phyloP scores from a whole-genome alignment of 2,329 filamentous ascomycete genomes.

The Aaosphaeria pasadenensis region DNA sequence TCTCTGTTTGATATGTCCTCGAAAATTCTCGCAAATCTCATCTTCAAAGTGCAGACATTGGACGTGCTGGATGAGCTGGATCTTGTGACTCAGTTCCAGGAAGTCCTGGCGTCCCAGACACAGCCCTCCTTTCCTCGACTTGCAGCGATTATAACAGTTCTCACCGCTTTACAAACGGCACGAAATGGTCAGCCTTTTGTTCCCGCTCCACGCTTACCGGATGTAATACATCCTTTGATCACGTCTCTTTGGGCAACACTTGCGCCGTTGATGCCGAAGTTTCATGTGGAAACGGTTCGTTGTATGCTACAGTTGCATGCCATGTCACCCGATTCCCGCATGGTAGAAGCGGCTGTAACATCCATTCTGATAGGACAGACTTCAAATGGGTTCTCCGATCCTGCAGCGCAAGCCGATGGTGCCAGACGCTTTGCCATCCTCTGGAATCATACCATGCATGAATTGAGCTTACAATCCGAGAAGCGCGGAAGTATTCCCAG shows the following conservation, averaged over 20 bases:
- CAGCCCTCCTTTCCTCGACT: conserved; percentile 21
- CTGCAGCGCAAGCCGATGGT: conserved; percentile 46
- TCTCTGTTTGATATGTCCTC: conserved; percentile 27
- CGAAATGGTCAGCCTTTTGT: conserved; percentile 24
- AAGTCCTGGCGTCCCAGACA: conserved; percentile 11
- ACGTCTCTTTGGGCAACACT: conserved; percentile 75
- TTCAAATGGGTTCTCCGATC: background rate
- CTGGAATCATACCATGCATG: conserved; percentile 70
- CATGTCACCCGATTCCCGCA: conserved; percentile 63
- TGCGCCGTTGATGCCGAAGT: conserved; percentile 80
- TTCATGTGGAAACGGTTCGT: conserved; percentile 88
- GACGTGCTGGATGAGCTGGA: conserved; percentile 23
- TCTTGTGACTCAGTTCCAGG: conserved; percentile 19
- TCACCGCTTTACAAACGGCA: conserved; percentile 31
- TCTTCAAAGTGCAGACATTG: conserved; percentile 27
- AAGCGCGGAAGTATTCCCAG: conserved; percentile 26
- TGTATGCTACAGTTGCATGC: conserved; percentile 84
- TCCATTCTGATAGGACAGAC: conserved; percentile 55
- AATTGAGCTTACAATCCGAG: conserved; percentile 33
- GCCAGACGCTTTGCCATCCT: conserved; percentile 70
- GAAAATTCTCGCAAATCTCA: conserved; percentile 29
- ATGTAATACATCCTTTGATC: conserved; percentile 67
- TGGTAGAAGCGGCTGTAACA: conserved; percentile 76
- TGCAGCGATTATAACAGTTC: conserved; percentile 28
- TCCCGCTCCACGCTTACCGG: conserved; percentile 50